A percentile compares a stretch with the other conserved stretches of the same genome.
phyloP scores from a whole-genome alignment of 2,329 filamentous ascomycete species.

The Claviceps sp. region DNA sequence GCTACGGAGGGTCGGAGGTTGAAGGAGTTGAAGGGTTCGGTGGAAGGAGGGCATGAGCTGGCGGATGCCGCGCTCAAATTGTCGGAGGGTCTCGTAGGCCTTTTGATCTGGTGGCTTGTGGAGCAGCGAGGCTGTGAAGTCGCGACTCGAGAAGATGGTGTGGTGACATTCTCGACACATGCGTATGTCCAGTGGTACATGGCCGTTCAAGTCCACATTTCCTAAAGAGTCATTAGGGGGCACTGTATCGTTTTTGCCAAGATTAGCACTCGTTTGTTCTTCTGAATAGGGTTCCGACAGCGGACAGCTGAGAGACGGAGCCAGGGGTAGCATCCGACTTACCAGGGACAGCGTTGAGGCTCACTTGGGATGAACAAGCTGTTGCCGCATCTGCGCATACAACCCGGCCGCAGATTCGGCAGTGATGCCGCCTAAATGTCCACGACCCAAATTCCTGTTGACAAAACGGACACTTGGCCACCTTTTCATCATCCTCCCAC shows the following conservation, averaged over 20 bases:
- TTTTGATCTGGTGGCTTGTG: conserved; percentile 62
- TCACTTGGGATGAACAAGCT: conserved; percentile 71
- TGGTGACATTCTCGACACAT: conserved; percentile 82
- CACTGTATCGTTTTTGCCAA: not conserved
- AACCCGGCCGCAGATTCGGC: conserved; percentile 81
- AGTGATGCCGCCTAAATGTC: conserved; percentile 88
- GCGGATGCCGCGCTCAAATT: conserved; percentile 80
- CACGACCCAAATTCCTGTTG: conserved; percentile 92
- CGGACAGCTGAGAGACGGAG: no score
- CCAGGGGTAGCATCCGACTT: conserved; percentile 9
- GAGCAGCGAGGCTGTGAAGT: conserved; percentile 59
- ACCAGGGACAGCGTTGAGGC: conserved; percentile 56
- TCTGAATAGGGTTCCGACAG: not conserved
- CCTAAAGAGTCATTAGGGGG: conserved; percentile 22
- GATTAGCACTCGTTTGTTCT: not conserved
- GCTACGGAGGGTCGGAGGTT: conserved; percentile 33
- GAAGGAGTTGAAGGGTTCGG: conserved; percentile 56
- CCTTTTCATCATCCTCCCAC: conserved; percentile 83
- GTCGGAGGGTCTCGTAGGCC: conserved; percentile 68
- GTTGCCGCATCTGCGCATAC: conserved; percentile 83
- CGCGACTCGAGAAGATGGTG: conserved; percentile 50
- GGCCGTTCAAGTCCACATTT: conserved; percentile 25
- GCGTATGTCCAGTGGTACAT: conserved; percentile 65
- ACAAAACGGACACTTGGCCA: conserved; percentile 79
- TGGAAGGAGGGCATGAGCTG: conserved; percentile 76